Base-by-base conservation (phyloP, 1,284 basidiomycete species). In the Mycena citricolor region DNA sequence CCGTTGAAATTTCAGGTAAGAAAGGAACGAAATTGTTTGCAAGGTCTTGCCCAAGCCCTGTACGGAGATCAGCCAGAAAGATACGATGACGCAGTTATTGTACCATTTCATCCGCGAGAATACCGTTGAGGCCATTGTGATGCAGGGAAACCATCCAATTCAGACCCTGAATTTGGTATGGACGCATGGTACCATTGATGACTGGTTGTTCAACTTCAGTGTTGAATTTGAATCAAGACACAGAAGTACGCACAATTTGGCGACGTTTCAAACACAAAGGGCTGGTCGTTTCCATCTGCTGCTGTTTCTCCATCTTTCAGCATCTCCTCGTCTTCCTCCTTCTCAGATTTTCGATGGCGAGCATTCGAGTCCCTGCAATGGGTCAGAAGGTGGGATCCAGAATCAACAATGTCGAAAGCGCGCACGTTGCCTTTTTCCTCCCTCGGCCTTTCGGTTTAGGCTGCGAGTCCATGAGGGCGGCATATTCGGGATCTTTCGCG, bases 31-130 rank as follows among this genome's bases (percentile, higher is more conserved):
- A 57, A 99, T 97, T 0, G 94, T 99, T 71, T 99, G 95, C 0
- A 98, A 74, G 0, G 95, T 99, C 77, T 99, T 99, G 26, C 97
- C 95, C 24, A 99, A 83, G 68, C 95, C 95, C 92, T 94, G 61
- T 4, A 44, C 23, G n/a, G 14, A 41, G 42, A 30, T 14, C 30
- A 28, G 20, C 24, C 42, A 47, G 40, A 24, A 7, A 25, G 29
- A 37, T 36, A 28, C 32, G 14, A 14, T 20, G 14, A 14, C 23
- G 14, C 29, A 38, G 19, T 25, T 19, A 14, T 57, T 74, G 37
- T 39, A 89, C 90, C 93, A 95, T 97, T 64, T 95, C 93, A 56
- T 95, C 93, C 1, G 93, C 91, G 2, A 95, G 77, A 46, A 95
- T 95, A 44, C 93, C 93, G 56, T 95, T 95, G 53, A 95, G 75